phyloP scores from a whole-genome alignment of 1,284 basidiomycete genomes.

The Cutaneotrichosporon spelunceum region DNA sequence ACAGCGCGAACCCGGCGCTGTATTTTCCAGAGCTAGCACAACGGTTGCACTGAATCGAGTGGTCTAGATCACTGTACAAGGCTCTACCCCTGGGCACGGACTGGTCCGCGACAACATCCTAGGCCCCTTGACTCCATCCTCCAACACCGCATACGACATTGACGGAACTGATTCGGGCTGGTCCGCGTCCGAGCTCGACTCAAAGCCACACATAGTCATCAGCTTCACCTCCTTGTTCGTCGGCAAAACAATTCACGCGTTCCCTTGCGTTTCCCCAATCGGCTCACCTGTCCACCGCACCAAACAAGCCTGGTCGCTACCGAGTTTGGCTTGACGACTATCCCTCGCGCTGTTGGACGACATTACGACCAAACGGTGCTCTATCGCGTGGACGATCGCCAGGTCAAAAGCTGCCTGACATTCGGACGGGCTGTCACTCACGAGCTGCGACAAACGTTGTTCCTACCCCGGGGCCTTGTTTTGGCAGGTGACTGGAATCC shows the following conservation, averaged over 20 bases:
- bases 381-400: background rate
- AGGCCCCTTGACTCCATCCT: background rate
- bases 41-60: background rate
- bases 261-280: background rate
- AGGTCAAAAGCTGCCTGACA: background rate
- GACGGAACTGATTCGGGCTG: background rate
- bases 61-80: background rate
- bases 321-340: background rate
- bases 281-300: background rate
- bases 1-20: background rate
- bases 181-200: background rate
- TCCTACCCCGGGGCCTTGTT: background rate
- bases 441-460: background rate
- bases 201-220: background rate
- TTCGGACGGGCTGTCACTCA: background rate
- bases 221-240: background rate
- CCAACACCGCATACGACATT: background rate
- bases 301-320: background rate
- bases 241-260: background rate
- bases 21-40: background rate
- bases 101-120: background rate
- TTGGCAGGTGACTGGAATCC: background rate
- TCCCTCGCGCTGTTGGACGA: too few relatives aligned
- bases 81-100: background rate
- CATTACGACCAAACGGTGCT: background rate